phyloP scores from a whole-genome alignment of 257 asterid genomes.

The Striga asiatica region DNA sequence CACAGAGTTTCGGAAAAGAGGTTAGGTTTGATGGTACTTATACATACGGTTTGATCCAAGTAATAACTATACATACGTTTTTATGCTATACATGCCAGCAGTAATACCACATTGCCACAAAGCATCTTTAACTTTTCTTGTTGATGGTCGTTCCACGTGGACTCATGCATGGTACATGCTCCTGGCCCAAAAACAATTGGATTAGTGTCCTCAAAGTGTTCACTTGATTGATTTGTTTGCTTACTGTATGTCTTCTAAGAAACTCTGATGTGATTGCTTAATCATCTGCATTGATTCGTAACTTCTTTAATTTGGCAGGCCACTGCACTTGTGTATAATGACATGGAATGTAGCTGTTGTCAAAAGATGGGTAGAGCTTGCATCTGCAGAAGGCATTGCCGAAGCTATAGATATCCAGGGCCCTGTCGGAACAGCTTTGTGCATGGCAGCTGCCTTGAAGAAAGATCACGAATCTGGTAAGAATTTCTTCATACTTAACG shows the following conservation, averaged over 20 bases:
- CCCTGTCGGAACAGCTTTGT: constrained; percentile 83
- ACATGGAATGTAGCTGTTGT: constrained; percentile 95
- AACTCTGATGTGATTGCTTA: too few relatives aligned
- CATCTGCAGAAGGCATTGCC: constrained; percentile 59
- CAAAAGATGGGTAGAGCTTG: constrained; percentile 87
- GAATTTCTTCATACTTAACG: constrained; percentile 7
- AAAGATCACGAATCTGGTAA: constrained; percentile 89
- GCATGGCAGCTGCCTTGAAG: constrained; percentile 94
- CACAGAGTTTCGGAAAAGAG: not conserved
- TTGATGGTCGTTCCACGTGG: constrained; percentile 10
- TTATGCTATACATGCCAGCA: not conserved
- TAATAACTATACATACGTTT: not conserved
- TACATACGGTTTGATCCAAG: not conserved
- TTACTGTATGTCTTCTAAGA: too few relatives aligned
- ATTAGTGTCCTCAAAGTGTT: too few relatives aligned
- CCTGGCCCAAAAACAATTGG: too few relatives aligned
- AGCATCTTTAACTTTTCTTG: not conserved
- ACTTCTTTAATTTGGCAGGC: constrained; percentile 51
- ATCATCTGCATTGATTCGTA: too few relatives aligned
- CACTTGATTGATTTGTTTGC: too few relatives aligned
- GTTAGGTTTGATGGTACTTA: not conserved
- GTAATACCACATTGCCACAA: not conserved
- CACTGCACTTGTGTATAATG: constrained; percentile 78
- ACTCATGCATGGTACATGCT: constrained; percentile 16
- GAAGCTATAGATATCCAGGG: constrained; percentile 84